A percentile compares a stretch with the other conserved stretches of the same genome.
These are phyloP conservation scores for Aureobasidium sp. DNA, from an alignment of 2,329 filamentous ascomycete genomes.

Conservation along the genomic window DNA sequence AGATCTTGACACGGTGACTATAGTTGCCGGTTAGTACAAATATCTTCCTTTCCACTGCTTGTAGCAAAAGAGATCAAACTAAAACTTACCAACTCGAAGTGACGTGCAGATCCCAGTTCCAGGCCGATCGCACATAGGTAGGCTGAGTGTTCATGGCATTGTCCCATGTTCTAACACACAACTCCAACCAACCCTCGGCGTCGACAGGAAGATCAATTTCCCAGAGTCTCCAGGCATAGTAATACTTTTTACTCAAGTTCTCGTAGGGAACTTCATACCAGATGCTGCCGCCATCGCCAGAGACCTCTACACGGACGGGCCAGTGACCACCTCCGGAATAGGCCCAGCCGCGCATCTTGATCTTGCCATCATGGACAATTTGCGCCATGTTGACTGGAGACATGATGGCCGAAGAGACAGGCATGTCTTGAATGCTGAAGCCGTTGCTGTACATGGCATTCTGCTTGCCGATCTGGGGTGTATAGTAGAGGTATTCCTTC, in stretches of 20 bases:
- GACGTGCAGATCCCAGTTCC: conserved; percentile 61
- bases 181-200: conserved; percentile 41
- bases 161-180: conserved; percentile 39
- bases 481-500: conserved; percentile 62
- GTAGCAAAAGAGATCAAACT: too few species aligned
- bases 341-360: conserved; percentile 45
- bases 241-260: conserved; percentile 55
- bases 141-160: conserved; percentile 42
- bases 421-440: conserved; percentile 66
- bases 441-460: conserved; percentile 53
- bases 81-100: conserved; percentile 43
- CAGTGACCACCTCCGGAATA: conserved; percentile 38
- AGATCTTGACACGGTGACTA: conserved; percentile 52
- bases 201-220: conserved; percentile 53
- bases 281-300: conserved; percentile 53
- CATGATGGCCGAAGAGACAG: conserved; percentile 61
- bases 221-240: conserved; percentile 60
- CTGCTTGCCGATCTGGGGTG: conserved; percentile 61
- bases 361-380: conserved; percentile 53
- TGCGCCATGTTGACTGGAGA: conserved; percentile 53
- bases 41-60: neutral
- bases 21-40: neutral
- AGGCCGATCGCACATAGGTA: conserved; percentile 36
- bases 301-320: conserved; percentile 57
- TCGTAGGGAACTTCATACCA: conserved; percentile 58